Base-by-base conservation (phyloP, 23 red algal species). In the Agarophyton chilense region DNA sequence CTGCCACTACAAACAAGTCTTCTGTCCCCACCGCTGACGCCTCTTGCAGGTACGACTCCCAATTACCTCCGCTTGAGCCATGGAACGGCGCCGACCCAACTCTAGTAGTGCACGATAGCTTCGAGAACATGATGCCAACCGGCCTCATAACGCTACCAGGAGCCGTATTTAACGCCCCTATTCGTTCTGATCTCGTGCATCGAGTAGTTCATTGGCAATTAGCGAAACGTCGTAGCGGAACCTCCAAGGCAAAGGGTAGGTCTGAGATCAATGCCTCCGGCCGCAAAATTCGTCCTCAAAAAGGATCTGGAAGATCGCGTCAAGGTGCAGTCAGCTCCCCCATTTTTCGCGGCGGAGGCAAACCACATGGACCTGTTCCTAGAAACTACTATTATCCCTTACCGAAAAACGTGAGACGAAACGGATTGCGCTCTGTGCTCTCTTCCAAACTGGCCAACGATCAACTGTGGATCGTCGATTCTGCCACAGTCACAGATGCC, bases 161-260 rank as follows among this genome's bases (percentile, higher is more conserved):
- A 46, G 56, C 74, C n/a, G 63, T 99, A 1, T 94, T 96, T 50
- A 88, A 89, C 50, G 93, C 93, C 10, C 93, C 94, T n/a, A 90
- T 95, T 25, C 89, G 97, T 33, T 80, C 91, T 12, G 97, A 99
- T 53, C 72, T 99, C 25, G 82, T 99, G 32, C 97, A 99, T 43
- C 70, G 91, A 49, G 86, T 92, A 7, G 93, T 99, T 17, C 18
- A 56, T 25, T 99, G 93, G 88, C 97, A 99, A 77, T 53, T 86
- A 28, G 93, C 93, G 25, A 90, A 88, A 31, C 82, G 89, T 35
- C 83, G 97, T 43, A 65, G 52, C 28, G 97, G 97, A 2, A 95
- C 94, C 21, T 90, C 94, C 22, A 84, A 92, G 67, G 92, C 93
- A 16, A 96, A 99, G 56, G 79, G 50, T 52, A 82, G 97, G 44